These are phyloP conservation scores for Aspergillus sergii DNA, from an alignment of 2,329 filamentous ascomycete species.

Conservation along the genomic window DNA sequence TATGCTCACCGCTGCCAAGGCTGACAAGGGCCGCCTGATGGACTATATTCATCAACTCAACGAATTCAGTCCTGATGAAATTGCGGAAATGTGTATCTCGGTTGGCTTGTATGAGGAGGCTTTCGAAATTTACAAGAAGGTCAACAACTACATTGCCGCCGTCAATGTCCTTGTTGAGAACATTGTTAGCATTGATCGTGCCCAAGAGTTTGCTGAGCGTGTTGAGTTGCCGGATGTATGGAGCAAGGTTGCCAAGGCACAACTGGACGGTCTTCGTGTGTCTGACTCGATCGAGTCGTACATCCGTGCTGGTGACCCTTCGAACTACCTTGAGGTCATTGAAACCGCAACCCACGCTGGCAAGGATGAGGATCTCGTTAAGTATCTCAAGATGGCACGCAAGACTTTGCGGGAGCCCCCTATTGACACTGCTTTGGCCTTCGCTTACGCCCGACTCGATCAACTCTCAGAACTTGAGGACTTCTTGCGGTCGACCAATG, in stretches of 20 bases:
- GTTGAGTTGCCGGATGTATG: slow-evolving; percentile 94
- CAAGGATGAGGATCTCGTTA: slow-evolving; percentile 97
- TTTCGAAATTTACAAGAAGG: slow-evolving; percentile 99
- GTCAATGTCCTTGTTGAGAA: slow-evolving; percentile 93
- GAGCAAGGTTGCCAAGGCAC: slow-evolving; percentile 97
- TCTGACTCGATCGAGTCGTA: slow-evolving; percentile 94
- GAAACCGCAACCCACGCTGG: slow-evolving; percentile 93
- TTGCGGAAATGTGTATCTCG: slow-evolving; percentile 88
- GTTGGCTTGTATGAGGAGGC: slow-evolving; percentile 95
- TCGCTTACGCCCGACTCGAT: slow-evolving; percentile 88
- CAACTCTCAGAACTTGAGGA: slow-evolving; percentile 93
- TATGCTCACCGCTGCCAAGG: slow-evolving; percentile 94
- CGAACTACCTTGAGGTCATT: slow-evolving; percentile 94
- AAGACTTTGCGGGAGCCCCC: slow-evolving; percentile 93
- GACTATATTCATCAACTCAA: slow-evolving; percentile 93
- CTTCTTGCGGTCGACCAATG: slow-evolving; percentile 89
- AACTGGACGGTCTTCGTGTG: slow-evolving; percentile 92
- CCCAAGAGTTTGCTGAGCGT: slow-evolving; percentile 91
- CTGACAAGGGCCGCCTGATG: slow-evolving; percentile 92
- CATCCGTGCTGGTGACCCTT: slow-evolving; percentile 89
- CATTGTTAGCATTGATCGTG: slow-evolving; percentile 96
- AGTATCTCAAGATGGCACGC: slow-evolving; percentile 93
- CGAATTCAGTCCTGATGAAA: slow-evolving; percentile 88
- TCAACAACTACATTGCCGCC: slow-evolving; percentile 81
- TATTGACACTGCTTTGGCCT: slow-evolving; percentile 91